phyloP scores from a whole-genome alignment of 352 stramenopile species.

The Blastocystis sp. region DNA sequence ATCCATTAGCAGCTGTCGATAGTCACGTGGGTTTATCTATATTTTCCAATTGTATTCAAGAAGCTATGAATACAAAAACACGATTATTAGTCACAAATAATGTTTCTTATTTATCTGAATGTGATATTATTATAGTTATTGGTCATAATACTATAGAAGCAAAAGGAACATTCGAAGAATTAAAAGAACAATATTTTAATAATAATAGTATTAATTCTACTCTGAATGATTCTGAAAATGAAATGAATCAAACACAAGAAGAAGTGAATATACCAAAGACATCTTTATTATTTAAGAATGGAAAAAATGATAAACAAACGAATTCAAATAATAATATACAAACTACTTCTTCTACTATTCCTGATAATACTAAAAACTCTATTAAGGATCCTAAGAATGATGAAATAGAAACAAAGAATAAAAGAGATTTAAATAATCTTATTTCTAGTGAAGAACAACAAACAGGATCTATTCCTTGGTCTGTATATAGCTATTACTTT shows the following conservation, averaged over 20 bases:
- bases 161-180: slow-evolving; percentile 57
- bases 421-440: no score
- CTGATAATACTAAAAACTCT: no score
- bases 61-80: slow-evolving; percentile 41
- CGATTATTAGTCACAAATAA: slow-evolving; percentile 46
- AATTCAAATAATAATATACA: neutral
- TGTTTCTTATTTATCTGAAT: slow-evolving; percentile 41
- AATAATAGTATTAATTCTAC: neutral
- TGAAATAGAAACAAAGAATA: no score
- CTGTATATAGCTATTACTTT: no score
- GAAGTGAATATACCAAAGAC: neutral
- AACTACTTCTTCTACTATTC: no score
- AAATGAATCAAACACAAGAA: neutral
- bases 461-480: no score
- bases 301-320: neutral
- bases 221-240: neutral
- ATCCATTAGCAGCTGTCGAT: slow-evolving; percentile 80
- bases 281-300: neutral
- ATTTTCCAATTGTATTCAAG: slow-evolving; percentile 69
- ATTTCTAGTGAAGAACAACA: no score
- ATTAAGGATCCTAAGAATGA: no score
- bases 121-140: slow-evolving; percentile 44
- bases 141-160: slow-evolving; percentile 48
- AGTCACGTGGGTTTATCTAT: slow-evolving; percentile 72
- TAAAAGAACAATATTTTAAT: no score